Evolutionary conservation across 176 grass and related monocot genomes (phyloP).

Genomic region (Zoysia pacifica): DNA sequence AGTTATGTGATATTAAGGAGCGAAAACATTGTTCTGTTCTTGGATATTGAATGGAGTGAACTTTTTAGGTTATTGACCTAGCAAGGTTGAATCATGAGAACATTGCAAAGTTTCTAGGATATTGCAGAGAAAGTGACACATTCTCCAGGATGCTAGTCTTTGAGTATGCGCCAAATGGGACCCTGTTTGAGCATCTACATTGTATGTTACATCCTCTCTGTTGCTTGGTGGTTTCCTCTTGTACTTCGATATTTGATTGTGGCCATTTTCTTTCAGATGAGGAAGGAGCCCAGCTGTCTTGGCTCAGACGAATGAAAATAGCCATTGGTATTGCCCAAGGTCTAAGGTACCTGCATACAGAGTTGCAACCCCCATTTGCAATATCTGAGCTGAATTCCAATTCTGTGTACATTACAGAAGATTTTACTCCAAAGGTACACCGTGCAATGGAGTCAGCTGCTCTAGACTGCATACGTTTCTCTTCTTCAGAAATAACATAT

Average conservation of each 20-base stretch:
- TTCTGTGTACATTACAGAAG: constrained; percentile 78
- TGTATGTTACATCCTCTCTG: constrained; percentile 49
- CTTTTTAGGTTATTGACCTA: constrained; percentile 76
- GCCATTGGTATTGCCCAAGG: constrained; percentile 84
- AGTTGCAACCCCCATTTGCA: constrained; percentile 69
- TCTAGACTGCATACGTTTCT: background rate
- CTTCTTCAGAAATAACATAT: background rate
- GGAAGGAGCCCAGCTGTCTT: constrained; percentile 79
- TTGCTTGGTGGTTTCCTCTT: background rate
- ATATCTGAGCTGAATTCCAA: constrained; percentile 80
- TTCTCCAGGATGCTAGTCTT: constrained; percentile 91
- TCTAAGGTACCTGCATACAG: constrained; percentile 78
- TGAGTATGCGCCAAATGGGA: constrained; percentile 94
- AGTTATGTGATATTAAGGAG: background rate
- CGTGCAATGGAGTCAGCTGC: background rate
- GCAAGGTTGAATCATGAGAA: constrained; percentile 88
- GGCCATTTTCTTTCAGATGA: constrained; percentile 58
- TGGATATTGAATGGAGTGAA: constrained; percentile 6
- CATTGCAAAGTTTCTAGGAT: constrained; percentile 81
- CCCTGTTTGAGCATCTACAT: constrained; percentile 86
- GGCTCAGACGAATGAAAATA: constrained; percentile 95
- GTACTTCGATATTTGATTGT: background rate
- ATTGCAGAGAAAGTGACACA: constrained; percentile 87
- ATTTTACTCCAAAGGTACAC: constrained; percentile 85
- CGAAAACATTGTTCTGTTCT: background rate